Base-by-base conservation (phyloP, 257 asterid genomes). In the Orobanche coerulescens region DNA sequence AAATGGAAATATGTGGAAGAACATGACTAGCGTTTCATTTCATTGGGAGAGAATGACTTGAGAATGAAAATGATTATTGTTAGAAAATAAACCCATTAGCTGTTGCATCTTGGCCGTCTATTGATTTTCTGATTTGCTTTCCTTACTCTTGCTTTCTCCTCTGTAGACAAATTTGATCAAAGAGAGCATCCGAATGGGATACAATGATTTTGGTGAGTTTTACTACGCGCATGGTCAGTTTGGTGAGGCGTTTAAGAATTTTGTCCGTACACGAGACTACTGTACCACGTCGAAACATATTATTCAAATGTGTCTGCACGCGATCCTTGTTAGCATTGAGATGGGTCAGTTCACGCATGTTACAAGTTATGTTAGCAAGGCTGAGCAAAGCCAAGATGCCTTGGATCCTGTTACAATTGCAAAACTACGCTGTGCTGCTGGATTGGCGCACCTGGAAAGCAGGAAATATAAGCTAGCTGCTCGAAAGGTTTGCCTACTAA, bases 151-250 rank as follows among this genome's bases (percentile, higher is more conserved):
- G 48, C 43, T 48, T 42, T 46, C 48, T 34, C 58, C 15, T 49
- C 65, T 72, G 80, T 85, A 93, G 99, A 89, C 99, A 60, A 93
- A 89, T 75, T 77, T 93, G 81, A 89, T 93, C 66, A 93, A 89
- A 74, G 97, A 89, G 82, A 89, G 99, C 83, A 93, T 93, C 65
- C 79, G 97, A 43, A 89, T 93, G 99, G 99, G 99, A 20, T 87
- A 84, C 85, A 89, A 93, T 78, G 97, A 93, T 75, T 93, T 86
- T 70, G 99, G 99, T 16, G 97, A 93, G 67, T 93, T 84, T 56
- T 83, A 86, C 73, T 89, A 86, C 72, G 86, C 88, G 0, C 97
- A 86, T 33, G 99, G 99, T 49, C 78, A 71, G 24, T 90, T 89
- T 69, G 88, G 91, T 2, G 97, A 93, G 54, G 97, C 99, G 31